Conservation (phyloP, 129 eudicot species). For the Helianthus tuberosus region DNA sequence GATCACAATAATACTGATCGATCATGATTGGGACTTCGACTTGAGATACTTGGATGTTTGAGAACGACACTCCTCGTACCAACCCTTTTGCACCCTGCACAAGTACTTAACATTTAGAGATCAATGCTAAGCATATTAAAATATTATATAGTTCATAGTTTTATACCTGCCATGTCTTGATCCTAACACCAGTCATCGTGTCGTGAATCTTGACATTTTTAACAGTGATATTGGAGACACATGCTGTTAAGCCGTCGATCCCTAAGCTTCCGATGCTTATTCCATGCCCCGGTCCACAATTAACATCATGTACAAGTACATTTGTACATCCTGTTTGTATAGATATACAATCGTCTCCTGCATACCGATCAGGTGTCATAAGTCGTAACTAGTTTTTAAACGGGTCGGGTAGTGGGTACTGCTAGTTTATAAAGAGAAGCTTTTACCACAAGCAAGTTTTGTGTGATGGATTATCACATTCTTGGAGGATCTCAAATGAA, state of each 20-base stretch:
- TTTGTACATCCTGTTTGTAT: slow-evolving; percentile 96
- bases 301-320: slow-evolving; percentile 69
- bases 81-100: slow-evolving; percentile 86
- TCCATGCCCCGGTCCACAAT: slow-evolving; percentile 98
- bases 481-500: slow-evolving; percentile 73
- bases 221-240: slow-evolving; percentile 84
- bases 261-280: slow-evolving; percentile 95
- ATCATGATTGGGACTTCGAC: slow-evolving; percentile 81
- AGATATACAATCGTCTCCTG: slow-evolving; percentile 96
- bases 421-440: neutral
- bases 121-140: neutral
- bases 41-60: slow-evolving; percentile 70
- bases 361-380: slow-evolving; percentile 10
- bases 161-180: slow-evolving; percentile 91
- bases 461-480: slow-evolving; percentile 71
- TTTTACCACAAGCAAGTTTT: slow-evolving; percentile 80
- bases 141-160: neutral
- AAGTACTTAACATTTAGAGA: slow-evolving; percentile 6
- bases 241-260: slow-evolving; percentile 67
- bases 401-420: neutral
- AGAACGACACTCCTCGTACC: slow-evolving; percentile 62
- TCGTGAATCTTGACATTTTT: slow-evolving; percentile 56
- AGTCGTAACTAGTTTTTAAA: neutral
- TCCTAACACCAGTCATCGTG: slow-evolving; percentile 91
- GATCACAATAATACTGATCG: slow-evolving; percentile 89